phyloP scores from a whole-genome alignment of 768 basidiomycete species.

The Hydnomerulius pinastri region DNA sequence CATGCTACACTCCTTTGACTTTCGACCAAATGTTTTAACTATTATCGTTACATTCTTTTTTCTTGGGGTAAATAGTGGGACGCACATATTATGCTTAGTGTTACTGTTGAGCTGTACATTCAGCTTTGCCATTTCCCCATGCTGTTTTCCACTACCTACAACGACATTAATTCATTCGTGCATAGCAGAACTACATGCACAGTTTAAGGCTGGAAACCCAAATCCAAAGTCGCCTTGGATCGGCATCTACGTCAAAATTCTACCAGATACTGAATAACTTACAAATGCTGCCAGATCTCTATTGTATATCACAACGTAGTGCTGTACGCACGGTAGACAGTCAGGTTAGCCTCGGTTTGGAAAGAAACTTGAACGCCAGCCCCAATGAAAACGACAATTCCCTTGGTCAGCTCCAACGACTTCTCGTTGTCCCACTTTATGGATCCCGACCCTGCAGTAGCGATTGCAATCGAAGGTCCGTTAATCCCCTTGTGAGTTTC shows the following conservation, averaged over 20 bases:
- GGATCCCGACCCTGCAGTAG: constrained; percentile 66
- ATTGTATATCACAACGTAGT: constrained; percentile 20
- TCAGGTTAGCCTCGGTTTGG: constrained; percentile 29
- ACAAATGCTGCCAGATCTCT: background rate
- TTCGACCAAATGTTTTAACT: background rate
- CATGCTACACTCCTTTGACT: background rate
- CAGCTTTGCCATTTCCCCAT: background rate
- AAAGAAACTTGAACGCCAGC: constrained; percentile 64
- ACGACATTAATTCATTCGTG: background rate
- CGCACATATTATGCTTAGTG: background rate
- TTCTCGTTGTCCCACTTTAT: constrained; percentile 50
- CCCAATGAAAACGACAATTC: constrained; percentile 83
- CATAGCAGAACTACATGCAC: background rate
- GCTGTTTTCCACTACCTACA: too few relatives aligned
- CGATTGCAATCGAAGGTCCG: constrained; percentile 85
- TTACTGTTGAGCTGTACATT: background rate
- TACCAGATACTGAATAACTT: background rate
- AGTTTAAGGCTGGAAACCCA: too few relatives aligned
- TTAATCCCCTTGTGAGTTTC: constrained; percentile 64
- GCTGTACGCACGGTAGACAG: constrained; percentile 33
- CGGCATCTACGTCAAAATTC: too few relatives aligned
- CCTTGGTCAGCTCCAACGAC: constrained; percentile 49
- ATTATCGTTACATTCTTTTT: background rate
- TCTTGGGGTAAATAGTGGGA: background rate
- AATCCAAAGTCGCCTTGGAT: too few relatives aligned